Evolutionary conservation across 2,329 filamentous ascomycete genomes (phyloP).

Genomic region (Daldinia eschscholtzii): DNA sequence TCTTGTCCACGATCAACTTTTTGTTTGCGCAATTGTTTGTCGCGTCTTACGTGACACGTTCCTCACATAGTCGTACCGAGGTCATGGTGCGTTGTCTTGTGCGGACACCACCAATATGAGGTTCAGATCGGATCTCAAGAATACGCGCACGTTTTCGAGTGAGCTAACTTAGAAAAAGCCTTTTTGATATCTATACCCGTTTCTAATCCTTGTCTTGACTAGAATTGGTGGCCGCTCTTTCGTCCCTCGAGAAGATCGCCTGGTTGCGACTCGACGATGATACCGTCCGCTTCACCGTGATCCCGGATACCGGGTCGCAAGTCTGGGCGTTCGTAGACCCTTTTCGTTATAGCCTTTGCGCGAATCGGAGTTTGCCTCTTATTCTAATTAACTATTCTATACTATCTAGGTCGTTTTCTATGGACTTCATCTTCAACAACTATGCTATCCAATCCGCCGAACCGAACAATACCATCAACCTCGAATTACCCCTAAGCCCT

Average conservation of each 20-base stretch:
- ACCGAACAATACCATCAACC: slow-evolving; percentile 88
- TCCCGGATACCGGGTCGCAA: slow-evolving; percentile 93
- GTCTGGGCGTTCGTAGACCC: slow-evolving; percentile 84
- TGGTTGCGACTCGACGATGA: slow-evolving; percentile 93
- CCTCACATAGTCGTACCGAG: slow-evolving; percentile 29
- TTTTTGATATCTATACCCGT: background rate
- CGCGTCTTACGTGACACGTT: slow-evolving; percentile 31
- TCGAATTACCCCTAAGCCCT: slow-evolving; percentile 90
- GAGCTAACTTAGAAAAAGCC: slow-evolving; percentile 43
- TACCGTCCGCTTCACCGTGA: slow-evolving; percentile 91
- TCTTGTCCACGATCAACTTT: slow-evolving; percentile 10
- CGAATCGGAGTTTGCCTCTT: slow-evolving; percentile 50
- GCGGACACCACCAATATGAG: slow-evolving; percentile 63
- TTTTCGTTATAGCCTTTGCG: slow-evolving; percentile 43
- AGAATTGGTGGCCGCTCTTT: slow-evolving; percentile 75
- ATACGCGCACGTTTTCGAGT: slow-evolving; percentile 76
- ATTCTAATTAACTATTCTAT: slow-evolving; percentile 13
- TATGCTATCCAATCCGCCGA: slow-evolving; percentile 90
- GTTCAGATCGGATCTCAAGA: slow-evolving; percentile 75
- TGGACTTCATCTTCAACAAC: slow-evolving; percentile 88
- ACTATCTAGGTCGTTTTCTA: slow-evolving; percentile 64
- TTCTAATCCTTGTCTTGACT: slow-evolving; percentile 20
- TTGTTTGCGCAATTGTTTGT: slow-evolving; percentile 23
- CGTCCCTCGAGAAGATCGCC: slow-evolving; percentile 81
- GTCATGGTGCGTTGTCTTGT: slow-evolving; percentile 31